A percentile compares a stretch with the other conserved stretches of the same genome.
These are phyloP conservation scores for Eucalyptus shirleyi DNA, from an alignment of 345 rosid species.

Conservation along the genomic window DNA sequence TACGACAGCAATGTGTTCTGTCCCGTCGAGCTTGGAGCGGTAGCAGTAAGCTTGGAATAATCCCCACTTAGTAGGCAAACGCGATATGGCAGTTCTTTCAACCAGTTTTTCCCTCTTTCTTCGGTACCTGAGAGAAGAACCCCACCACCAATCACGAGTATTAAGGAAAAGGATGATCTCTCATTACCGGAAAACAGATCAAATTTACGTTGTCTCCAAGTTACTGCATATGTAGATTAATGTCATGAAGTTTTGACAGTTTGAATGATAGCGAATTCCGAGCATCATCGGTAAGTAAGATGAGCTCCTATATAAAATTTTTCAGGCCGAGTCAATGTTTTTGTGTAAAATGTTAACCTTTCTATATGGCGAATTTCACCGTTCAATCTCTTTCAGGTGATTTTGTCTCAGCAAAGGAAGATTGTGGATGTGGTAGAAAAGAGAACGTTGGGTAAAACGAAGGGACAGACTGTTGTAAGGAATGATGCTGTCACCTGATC, in stretches of 20 bases:
- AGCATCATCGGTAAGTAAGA: background rate
- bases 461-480: background rate
- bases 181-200: background rate
- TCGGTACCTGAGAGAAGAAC: conserved; percentile 30
- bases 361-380: background rate
- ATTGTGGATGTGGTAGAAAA: background rate
- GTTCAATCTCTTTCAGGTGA: background rate
- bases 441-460: background rate
- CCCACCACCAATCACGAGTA: background rate
- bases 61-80: conserved; percentile 83
- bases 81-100: conserved; percentile 47
- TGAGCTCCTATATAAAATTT: background rate
- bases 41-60: conserved; percentile 62
- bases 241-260: background rate
- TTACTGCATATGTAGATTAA: background rate
- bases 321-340: background rate
- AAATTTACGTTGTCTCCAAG: background rate
- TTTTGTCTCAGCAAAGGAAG: background rate
- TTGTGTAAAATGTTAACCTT: background rate
- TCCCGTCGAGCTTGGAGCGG: conserved; percentile 60
- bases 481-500: conserved; percentile 31
- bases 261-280: background rate
- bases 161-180: background rate
- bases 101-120: conserved; percentile 77
- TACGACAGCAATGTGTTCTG: conserved; percentile 66